Evolutionary conservation across 176 grass and related monocot genomes (phyloP).

Genomic region (Zoysia japonica): DNA sequence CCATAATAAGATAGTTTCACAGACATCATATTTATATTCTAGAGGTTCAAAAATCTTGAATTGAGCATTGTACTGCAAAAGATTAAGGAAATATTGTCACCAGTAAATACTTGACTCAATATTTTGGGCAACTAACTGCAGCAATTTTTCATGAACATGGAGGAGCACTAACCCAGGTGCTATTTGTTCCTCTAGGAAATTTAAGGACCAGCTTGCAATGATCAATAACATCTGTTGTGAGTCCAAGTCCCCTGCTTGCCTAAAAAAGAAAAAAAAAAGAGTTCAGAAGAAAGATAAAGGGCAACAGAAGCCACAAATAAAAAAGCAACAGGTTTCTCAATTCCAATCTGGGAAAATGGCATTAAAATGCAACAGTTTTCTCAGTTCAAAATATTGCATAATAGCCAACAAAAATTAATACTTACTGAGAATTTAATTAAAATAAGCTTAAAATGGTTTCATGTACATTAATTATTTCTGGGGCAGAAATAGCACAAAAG

Average conservation of each 20-base stretch:
- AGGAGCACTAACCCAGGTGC: conserved; percentile 68
- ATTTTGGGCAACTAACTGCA: background rate
- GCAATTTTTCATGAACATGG: conserved; percentile 34
- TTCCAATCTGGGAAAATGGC: background rate
- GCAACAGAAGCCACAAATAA: background rate
- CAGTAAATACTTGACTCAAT: background rate
- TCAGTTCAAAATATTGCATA: background rate
- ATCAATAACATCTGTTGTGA: conserved; percentile 75
- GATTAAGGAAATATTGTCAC: conserved; percentile 23
- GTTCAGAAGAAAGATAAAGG: conserved; percentile 24
- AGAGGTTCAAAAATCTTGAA: conserved; percentile 92
- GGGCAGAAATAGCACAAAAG: background rate
- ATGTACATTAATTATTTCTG: too few species aligned
- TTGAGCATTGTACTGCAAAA: conserved; percentile 78
- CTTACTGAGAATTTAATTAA: too few species aligned
- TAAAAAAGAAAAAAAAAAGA: conserved; percentile 39
- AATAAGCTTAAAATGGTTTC: too few species aligned
- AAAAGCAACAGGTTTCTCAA: background rate
- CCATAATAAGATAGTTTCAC: conserved; percentile 83
- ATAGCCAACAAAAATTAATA: background rate
- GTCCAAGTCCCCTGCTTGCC: conserved; percentile 85
- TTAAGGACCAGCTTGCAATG: conserved; percentile 85
- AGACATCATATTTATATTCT: conserved; percentile 80
- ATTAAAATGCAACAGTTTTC: too few species aligned
- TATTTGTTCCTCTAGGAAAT: conserved; percentile 84